Evolutionary conservation across 129 eudicot genomes (phyloP).

Genomic region (Artemisia annua): DNA sequence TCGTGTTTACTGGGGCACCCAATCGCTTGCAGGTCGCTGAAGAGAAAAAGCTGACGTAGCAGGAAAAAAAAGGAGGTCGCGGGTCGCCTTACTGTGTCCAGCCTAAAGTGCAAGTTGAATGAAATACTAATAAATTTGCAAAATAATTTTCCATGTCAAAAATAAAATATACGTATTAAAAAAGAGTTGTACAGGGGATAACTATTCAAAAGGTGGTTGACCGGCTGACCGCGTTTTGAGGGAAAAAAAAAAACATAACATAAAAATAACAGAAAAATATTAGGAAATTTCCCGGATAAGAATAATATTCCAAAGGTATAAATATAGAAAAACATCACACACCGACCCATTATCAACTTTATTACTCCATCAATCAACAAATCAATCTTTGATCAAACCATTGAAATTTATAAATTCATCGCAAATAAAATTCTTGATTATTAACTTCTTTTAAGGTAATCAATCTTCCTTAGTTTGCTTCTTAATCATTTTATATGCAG

Average conservation of each 20-base stretch:
- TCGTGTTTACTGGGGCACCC: too few species aligned
- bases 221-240: constrained; percentile 11
- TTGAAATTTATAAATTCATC: background rate
- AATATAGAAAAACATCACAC: background rate
- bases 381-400: background rate
- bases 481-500: constrained; percentile 6
- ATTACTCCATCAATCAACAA: too few species aligned
- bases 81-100: too few species aligned
- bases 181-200: too few species aligned
- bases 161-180: too few species aligned
- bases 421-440: background rate
- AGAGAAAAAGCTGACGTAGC: too few species aligned
- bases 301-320: background rate
- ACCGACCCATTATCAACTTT: background rate
- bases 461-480: background rate
- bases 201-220: too few species aligned
- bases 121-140: too few species aligned
- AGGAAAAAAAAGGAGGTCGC: too few species aligned
- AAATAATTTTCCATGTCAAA: too few species aligned
- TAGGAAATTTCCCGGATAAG: constrained; percentile 14
- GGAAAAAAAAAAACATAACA: background rate
- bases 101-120: too few species aligned
- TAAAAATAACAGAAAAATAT: background rate
- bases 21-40: too few species aligned
- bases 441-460: constrained; percentile 20